Evolutionary conservation across 2,329 filamentous ascomycete species (phyloP), one percentile per base, ranked within the genome.

Genomic region (Aspergillus jensenii): DNA sequence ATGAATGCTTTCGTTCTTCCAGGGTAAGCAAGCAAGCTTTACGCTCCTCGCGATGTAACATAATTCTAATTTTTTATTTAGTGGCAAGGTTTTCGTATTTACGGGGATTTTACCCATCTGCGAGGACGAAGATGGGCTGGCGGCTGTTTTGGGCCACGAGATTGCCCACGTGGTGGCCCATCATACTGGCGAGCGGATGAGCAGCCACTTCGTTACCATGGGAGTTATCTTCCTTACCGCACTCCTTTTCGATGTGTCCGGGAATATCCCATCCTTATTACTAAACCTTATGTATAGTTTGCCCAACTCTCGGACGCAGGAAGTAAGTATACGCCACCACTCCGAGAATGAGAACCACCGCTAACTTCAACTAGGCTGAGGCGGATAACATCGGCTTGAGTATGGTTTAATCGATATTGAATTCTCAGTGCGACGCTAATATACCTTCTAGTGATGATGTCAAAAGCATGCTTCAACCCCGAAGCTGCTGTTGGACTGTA

Each of bases 71-170:
- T 12, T 23, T 49, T 11, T 51, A 47, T 31, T 1, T 53, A 79
- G 79, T 4, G 84, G 84, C 6, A 87, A 87, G 63, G 84, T 87
- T 1, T 87, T 88, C 62, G 84, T 88, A 1, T 87, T 85, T 64
- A 82, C 83, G 2, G 85, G 85, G 2, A 85, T 87, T 9, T 65
- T 87, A 14, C 81, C 82, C 3, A 71, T 87, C 23, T 85, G 83
- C 60, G 59, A 74, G 45, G 78, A 79, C 43, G 84, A 87, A 37
- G 80, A 86, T 63, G 83, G 84, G 0, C 71, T 87, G 15, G 85
- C 85, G 6, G 82, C 84, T 1, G 84, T 87, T 0, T 68, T 88
- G 17, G 83, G 83, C 0, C 85, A 88, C 67, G 85, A 88, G 66
- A 87, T 88, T 65, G 83, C 84, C 3, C 85, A 88, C 68, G 84